phyloP scores from a whole-genome alignment of 208 protist genomes.

The Wallacemonas collosoma region DNA sequence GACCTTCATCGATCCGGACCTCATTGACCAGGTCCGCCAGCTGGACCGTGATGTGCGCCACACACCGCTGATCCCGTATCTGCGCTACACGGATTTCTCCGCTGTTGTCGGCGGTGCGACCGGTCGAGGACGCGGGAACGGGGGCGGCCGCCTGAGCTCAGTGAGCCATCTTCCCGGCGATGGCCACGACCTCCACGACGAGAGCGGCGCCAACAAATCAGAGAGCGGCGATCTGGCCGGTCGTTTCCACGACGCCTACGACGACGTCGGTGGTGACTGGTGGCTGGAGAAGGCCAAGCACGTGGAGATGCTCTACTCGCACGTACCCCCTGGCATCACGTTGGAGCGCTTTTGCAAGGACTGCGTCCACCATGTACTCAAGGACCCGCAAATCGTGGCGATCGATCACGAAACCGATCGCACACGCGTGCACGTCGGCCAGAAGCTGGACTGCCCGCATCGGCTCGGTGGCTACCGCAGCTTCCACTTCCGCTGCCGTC shows the following conservation, averaged over 20 bases:
- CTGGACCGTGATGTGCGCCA: constrained; percentile 63
- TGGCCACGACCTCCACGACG: background rate
- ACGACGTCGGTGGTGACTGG: constrained; percentile 27
- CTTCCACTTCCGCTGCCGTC: constrained; percentile 72
- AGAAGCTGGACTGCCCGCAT: constrained; percentile 65
- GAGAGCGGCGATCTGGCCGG: constrained; percentile 2
- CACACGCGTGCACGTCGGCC: constrained; percentile 48
- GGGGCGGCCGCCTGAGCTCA: background rate
- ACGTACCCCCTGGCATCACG: constrained; percentile 62
- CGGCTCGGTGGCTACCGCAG: constrained; percentile 59
- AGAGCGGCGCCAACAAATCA: background rate
- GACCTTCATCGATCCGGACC: constrained; percentile 80
- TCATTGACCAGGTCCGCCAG: constrained; percentile 40
- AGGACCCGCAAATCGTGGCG: constrained; percentile 63
- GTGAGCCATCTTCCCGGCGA: background rate
- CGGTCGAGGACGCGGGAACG: background rate
- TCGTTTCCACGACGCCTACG: constrained; percentile 1
- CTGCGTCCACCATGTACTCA: constrained; percentile 77
- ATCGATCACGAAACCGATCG: constrained; percentile 73
- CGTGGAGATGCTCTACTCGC: constrained; percentile 78
- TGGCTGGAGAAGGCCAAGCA: constrained; percentile 79
- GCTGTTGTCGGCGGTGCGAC: constrained; percentile 30
- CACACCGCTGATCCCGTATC: constrained; percentile 52
- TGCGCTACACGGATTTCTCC: constrained; percentile 67
- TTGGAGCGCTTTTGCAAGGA: constrained; percentile 66